phyloP scores from a whole-genome alignment of 2,329 filamentous ascomycete species.

The Pseudodiploospora longispora region DNA sequence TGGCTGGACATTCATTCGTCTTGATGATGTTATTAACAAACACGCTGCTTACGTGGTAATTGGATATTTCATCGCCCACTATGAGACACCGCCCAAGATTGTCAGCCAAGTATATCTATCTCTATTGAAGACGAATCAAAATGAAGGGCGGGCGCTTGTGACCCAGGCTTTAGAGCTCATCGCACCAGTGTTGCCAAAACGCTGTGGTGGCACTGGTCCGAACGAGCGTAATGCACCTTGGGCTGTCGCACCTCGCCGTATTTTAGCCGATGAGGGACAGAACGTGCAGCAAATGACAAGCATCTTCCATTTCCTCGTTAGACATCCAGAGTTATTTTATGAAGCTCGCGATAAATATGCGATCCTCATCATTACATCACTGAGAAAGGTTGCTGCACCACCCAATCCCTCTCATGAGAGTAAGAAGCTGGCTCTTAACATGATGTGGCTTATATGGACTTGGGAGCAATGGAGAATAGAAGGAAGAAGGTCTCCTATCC shows the following conservation, averaged over 20 bases:
- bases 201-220: constrained; percentile 60
- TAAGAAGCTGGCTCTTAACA: constrained; percentile 81
- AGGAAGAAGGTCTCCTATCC: constrained; percentile 34
- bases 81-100: constrained; percentile 94
- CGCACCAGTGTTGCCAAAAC: constrained; percentile 85
- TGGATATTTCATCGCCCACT: constrained; percentile 94
- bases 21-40: constrained; percentile 99
- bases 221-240: constrained; percentile 73
- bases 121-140: constrained; percentile 84
- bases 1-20: constrained; percentile 93
- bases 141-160: constrained; percentile 84
- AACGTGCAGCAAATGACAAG: constrained; percentile 94
- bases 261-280: constrained; percentile 86
- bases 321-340: constrained; percentile 88
- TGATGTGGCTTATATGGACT: constrained; percentile 83
- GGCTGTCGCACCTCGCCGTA: constrained; percentile 83
- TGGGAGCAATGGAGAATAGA: constrained; percentile 84
- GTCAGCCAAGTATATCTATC: constrained; percentile 92
- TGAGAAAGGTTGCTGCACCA: constrained; percentile 79
- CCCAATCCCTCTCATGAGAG: constrained; percentile 83
- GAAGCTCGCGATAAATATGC: constrained; percentile 90
- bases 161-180: constrained; percentile 92
- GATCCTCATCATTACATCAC: constrained; percentile 76
- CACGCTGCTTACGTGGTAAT: constrained; percentile 96
- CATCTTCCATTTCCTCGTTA: constrained; percentile 94